These are phyloP conservation scores for Filosporella fistucella DNA, from an alignment of 495 filamentous ascomycete species.

Conservation along the genomic window DNA sequence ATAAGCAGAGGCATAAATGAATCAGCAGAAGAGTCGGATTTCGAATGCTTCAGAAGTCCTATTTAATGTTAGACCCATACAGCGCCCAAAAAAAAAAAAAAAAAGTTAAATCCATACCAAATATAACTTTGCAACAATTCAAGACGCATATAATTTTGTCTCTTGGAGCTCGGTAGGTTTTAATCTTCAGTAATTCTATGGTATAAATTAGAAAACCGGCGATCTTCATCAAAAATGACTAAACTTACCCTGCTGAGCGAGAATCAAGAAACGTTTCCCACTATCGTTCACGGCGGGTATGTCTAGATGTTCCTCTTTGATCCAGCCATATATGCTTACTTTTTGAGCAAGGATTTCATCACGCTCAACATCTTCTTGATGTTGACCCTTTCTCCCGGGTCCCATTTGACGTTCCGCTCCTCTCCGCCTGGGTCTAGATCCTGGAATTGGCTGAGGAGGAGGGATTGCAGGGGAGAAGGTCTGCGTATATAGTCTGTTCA, in stretches of 20 bases:
- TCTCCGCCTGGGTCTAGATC: constrained; percentile 63
- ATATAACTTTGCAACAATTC: constrained; percentile 99
- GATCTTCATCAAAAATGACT: background rate
- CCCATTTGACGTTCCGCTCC: constrained; percentile 66
- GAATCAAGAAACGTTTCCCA: constrained; percentile 77
- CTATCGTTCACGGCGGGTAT: constrained; percentile 81
- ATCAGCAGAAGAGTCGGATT: constrained; percentile 91
- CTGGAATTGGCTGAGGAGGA: constrained; percentile 66
- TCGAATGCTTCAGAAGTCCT: constrained; percentile 88
- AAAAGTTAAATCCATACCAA: constrained; percentile 53
- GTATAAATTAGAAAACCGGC: background rate
- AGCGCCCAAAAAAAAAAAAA: no score
- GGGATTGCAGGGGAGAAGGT: constrained; percentile 95
- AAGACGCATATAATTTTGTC: constrained; percentile 98
- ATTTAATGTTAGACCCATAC: constrained; percentile 20
- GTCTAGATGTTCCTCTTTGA: constrained; percentile 89
- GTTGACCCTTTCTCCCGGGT: constrained; percentile 84
- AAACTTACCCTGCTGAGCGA: constrained; percentile 78
- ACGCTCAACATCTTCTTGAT: constrained; percentile 96
- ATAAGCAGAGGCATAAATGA: constrained; percentile 95
- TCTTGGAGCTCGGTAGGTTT: constrained; percentile 87
- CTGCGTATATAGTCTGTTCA: constrained; percentile 95
- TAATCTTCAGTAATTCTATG: constrained; percentile 87
- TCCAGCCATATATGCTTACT: constrained; percentile 94
- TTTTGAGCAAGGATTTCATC: constrained; percentile 95